A percentile compares a stretch with the other conserved stretches of the same genome.
Conservation (phyloP, 2,329 filamentous ascomycete genomes). For the Botrytis deweyae region DNA sequence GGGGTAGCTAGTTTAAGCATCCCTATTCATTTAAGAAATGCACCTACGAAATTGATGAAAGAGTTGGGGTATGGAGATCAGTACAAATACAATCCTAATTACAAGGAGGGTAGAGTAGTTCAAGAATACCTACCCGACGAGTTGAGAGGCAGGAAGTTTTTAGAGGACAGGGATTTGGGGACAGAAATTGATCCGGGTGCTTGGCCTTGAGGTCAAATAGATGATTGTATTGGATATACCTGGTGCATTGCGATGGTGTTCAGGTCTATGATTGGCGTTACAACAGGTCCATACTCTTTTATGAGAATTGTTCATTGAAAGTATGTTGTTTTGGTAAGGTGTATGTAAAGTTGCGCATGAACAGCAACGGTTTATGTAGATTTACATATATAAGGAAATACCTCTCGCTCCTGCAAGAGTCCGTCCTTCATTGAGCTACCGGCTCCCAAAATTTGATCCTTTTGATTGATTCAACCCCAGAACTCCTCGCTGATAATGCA, state of each 20-base stretch:
- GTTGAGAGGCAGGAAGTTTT: constrained; percentile 67
- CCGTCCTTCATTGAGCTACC: not conserved
- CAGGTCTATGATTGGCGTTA: constrained; percentile 1
- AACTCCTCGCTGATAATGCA: constrained; percentile 18
- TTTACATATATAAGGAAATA: constrained; percentile 3
- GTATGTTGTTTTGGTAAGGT: not conserved
- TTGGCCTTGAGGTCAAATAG: constrained; percentile 30
- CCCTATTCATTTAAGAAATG: constrained; percentile 85
- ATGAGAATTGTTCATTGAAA: not conserved
- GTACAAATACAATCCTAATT: constrained; percentile 97
- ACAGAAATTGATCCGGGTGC: constrained; percentile 65
- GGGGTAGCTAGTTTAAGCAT: constrained; percentile 80
- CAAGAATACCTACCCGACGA: constrained; percentile 90
- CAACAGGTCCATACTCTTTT: not conserved
- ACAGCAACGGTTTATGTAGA: constrained; percentile 7
- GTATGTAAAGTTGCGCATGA: constrained; percentile 3
- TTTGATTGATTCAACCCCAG: constrained; percentile 7
- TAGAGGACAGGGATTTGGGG: constrained; percentile 80
- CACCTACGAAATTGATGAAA: constrained; percentile 88
- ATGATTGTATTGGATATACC: constrained; percentile 15
- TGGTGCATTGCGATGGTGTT: constrained; percentile 28
- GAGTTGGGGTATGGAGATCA: constrained; percentile 86
- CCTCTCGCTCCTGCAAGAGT: not conserved
- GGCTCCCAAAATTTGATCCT: not conserved
- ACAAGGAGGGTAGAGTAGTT: constrained; percentile 72